phyloP scores from a whole-genome alignment of 2,329 filamentous ascomycete species.

The Fusarium udum region DNA sequence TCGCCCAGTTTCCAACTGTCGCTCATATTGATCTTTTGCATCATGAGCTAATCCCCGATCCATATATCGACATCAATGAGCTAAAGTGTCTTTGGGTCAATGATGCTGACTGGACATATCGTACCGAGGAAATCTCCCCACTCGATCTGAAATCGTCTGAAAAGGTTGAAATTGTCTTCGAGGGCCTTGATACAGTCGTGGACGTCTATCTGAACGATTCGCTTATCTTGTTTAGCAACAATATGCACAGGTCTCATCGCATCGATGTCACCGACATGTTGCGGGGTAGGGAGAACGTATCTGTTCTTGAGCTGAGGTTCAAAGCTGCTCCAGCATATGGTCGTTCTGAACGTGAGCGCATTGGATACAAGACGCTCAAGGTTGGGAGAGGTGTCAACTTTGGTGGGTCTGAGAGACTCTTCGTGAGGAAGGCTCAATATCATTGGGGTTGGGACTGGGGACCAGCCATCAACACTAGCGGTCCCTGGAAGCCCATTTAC shows the following conservation, averaged over 20 bases:
- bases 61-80: conserved; percentile 6
- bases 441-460: conserved; percentile 26
- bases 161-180: not conserved
- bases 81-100: conserved; percentile 9
- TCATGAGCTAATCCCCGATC: not conserved
- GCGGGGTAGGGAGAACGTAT: fast-evolving
- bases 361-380: not conserved
- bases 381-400: not conserved
- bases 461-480: not conserved
- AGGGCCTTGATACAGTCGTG: conserved; percentile 2
- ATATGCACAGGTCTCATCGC: not conserved
- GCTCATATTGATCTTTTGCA: not conserved
- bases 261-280: not conserved
- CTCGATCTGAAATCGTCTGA: fast-evolving
- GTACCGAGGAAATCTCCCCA: not conserved
- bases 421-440: conserved; percentile 1
- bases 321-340: not conserved
- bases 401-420: not conserved
- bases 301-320: not conserved
- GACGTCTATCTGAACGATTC: not conserved
- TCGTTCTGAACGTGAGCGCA: not conserved
- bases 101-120: not conserved
- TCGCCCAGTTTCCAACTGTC: not conserved
- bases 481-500: not conserved
- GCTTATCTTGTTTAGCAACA: not conserved